Evolutionary conservation across 179 eudicot genomes (phyloP).

Genomic region (Dionaea muscipula): DNA sequence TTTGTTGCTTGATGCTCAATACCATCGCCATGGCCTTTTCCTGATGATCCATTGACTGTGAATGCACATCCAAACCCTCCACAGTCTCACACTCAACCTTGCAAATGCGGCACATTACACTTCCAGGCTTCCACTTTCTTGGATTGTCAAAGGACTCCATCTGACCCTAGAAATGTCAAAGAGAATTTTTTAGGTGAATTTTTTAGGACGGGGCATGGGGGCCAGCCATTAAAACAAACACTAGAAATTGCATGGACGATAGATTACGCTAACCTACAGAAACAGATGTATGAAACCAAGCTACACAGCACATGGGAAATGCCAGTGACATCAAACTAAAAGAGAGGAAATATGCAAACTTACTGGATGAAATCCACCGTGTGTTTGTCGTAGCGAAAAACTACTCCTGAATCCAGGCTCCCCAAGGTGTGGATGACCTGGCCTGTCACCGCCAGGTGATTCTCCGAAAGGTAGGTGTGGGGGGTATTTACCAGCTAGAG

Average conservation of each 20-base stretch:
- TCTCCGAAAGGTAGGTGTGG: conserved; percentile 40
- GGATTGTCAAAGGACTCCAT: conserved; percentile 52
- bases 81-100: conserved; percentile 82
- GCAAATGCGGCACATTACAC: conserved; percentile 87
- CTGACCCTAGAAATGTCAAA: conserved; percentile 34
- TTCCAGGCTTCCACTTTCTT: conserved; percentile 50
- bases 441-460: conserved; percentile 42
- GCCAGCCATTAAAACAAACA: too few relatives aligned
- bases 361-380: conserved; percentile 52
- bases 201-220: too few relatives aligned
- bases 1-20: conserved; percentile 60
- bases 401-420: conserved; percentile 66
- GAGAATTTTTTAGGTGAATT: too few relatives aligned
- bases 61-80: conserved; percentile 85
- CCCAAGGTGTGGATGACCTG: conserved; percentile 43
- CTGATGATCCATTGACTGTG: conserved; percentile 91
- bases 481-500: conserved; percentile 40
- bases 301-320: neutral
- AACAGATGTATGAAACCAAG: neutral
- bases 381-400: conserved; percentile 28
- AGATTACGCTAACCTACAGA: neutral
- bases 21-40: conserved; percentile 76
- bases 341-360: conserved; percentile 14
- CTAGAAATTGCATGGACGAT: neutral
- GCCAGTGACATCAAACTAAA: neutral